phyloP scores from a whole-genome alignment of 768 basidiomycete genomes.

The Leccinum imitatum region DNA sequence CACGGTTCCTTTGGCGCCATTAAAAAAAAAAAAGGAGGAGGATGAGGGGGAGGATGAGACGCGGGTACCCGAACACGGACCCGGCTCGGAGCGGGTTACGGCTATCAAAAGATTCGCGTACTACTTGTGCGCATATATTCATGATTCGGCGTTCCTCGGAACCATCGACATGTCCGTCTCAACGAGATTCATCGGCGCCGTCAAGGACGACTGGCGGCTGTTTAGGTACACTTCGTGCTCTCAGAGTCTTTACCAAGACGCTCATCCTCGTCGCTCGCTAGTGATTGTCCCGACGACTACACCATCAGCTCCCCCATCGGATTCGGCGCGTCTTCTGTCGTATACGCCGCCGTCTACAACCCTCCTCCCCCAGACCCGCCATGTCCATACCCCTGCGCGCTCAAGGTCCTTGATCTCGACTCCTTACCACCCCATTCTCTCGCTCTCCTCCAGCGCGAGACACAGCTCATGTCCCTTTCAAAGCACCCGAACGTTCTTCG shows the following conservation, averaged over 20 bases:
- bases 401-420: constrained; percentile 91
- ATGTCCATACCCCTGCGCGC: constrained; percentile 60
- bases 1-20: constrained; percentile 71
- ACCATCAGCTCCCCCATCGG: constrained; percentile 77
- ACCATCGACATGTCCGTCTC: constrained; percentile 17
- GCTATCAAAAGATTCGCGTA: neutral
- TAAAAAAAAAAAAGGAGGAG: constrained; percentile 11
- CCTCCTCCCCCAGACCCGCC: constrained; percentile 37
- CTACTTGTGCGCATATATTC: neutral
- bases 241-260: neutral
- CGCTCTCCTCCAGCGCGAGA: constrained; percentile 77
- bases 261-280: constrained; percentile 27
- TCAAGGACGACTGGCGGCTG: constrained; percentile 80
- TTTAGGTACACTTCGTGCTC: constrained; percentile 53
- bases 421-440: constrained; percentile 68
- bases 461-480: constrained; percentile 86
- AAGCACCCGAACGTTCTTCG: constrained; percentile 94
- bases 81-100: constrained; percentile 20
- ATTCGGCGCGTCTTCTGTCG: constrained; percentile 89
- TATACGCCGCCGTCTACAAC: constrained; percentile 74
- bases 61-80: constrained; percentile 18
- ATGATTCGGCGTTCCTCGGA: neutral
- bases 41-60: neutral
- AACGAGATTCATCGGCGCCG: constrained; percentile 68
- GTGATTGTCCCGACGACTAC: constrained; percentile 72